Base-by-base conservation (phyloP, 257 asterid genomes). In the Penstemon eatonii region DNA sequence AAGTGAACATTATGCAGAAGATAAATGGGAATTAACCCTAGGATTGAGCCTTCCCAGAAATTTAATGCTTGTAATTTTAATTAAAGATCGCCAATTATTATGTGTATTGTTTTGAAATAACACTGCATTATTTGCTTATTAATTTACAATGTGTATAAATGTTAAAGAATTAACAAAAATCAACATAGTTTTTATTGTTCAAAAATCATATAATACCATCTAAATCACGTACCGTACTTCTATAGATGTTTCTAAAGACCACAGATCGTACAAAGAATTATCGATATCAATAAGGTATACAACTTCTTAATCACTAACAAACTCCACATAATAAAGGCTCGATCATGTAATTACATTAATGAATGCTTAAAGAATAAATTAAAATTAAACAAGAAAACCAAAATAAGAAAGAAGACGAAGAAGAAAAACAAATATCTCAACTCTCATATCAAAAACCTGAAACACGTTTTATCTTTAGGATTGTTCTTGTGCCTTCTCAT, bases 401-500 rank as follows among this genome's bases (percentile, higher is more conserved):
- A 39, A 19, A 25, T 44, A 63, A 63, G 60, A 55, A 55, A 25
- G 33, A 25, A 25, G 33, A 45, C 5, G n/a, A 49, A 9, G 54
- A 46, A 46, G 52, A 49, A 49, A 3, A 9, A 53, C n/a, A 25
- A 70, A 58, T 49, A 41, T 43, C 49, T 44, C 8, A 61, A 42
- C 50, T 53, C 55, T 46, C 63, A 60, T 61, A 15, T 10, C 38
- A 11, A 49, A 63, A 55, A 44, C 61, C 33, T n/a, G 45, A 60
- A 59, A 66, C 9, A 1, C 40, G 7, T 44, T 56, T 58, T 15
- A 15, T 43, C 42, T 70, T 79, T 68, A 76, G 49, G 73, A 73
- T 44, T 76, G 62, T 52, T 79, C 77, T 64, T 71, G 56, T 65
- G 72, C 36, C 66, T 76, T 62, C 44, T 79, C 84, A 8, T 73